Conservation (phyloP, 2,329 filamentous ascomycete species). For the Cephalotrichum gorgonifer region DNA sequence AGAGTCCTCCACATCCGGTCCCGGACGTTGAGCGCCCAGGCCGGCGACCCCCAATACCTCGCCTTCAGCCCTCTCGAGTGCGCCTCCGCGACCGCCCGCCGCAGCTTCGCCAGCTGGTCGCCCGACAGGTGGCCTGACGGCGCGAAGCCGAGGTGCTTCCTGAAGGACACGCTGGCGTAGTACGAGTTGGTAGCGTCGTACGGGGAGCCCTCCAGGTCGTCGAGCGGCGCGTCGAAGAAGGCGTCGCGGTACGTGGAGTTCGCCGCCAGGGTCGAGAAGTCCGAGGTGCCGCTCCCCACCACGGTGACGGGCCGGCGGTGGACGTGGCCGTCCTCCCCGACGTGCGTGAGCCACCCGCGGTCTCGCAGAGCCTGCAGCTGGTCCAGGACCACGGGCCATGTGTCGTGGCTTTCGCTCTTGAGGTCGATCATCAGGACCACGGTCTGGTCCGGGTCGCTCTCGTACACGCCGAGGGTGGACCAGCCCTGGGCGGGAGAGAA, state of each 20-base stretch:
- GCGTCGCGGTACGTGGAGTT: constrained; percentile 47
- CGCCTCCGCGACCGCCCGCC: constrained; percentile 35
- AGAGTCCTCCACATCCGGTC: constrained; percentile 47
- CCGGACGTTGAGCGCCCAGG: constrained; percentile 42
- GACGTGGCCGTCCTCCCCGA: constrained; percentile 36
- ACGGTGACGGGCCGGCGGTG: constrained; percentile 52
- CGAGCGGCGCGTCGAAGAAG: constrained; percentile 57
- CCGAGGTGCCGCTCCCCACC: constrained; percentile 56
- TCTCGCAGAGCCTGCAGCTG: constrained; percentile 50
- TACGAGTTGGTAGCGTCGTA: constrained; percentile 50
- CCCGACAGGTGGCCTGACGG: constrained; percentile 31
- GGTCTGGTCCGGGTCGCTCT: constrained; percentile 38
- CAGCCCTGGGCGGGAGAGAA: constrained; percentile 8
- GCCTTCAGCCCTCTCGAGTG: constrained; percentile 42
- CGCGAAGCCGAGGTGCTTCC: constrained; percentile 38
- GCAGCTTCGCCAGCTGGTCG: constrained; percentile 30
- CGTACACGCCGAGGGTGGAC: constrained; percentile 39
- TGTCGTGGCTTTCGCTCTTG: constrained; percentile 45
- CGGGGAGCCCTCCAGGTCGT: constrained; percentile 19
- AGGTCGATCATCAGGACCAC: constrained; percentile 59
- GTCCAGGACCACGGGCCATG: constrained; percentile 29
- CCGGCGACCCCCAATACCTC: constrained; percentile 50
- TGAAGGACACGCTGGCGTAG: constrained; percentile 54
- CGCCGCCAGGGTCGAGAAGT: constrained; percentile 42
- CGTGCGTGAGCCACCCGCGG: constrained; percentile 44